A percentile compares a stretch with the other conserved stretches of the same genome.
Conservation (phyloP, 2,329 filamentous ascomycete species). For the Claviceps lovelessii region DNA sequence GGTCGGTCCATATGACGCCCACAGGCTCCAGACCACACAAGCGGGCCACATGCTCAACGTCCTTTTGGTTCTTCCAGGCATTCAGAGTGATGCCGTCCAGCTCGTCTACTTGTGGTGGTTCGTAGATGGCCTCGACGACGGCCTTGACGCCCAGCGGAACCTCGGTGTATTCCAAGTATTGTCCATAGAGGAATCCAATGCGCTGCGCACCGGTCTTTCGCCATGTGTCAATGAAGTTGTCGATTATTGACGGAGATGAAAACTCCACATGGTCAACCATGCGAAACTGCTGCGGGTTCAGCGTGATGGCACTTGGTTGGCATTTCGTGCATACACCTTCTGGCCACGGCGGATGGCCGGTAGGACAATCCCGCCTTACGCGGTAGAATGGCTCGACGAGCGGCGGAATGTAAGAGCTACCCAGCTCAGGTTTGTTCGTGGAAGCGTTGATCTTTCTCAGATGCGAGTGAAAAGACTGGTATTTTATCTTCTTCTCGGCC, state of each 20-base stretch:
- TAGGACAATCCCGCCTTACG: slow-evolving; percentile 77
- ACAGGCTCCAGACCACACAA: slow-evolving; percentile 78
- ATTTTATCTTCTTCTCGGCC: slow-evolving; percentile 95
- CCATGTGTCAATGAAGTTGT: slow-evolving; percentile 88
- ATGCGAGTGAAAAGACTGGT: slow-evolving; percentile 89
- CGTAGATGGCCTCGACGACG: slow-evolving; percentile 92
- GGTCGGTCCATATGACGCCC: slow-evolving; percentile 88
- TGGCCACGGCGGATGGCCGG: slow-evolving; percentile 84
- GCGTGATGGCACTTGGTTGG: slow-evolving; percentile 88
- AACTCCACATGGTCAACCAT: slow-evolving; percentile 99
- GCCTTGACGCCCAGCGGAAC: slow-evolving; percentile 91
- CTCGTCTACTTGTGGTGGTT: slow-evolving; percentile 83
- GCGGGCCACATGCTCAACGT: slow-evolving; percentile 65
- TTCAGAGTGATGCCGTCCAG: slow-evolving; percentile 73
- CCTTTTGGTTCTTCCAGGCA: slow-evolving; percentile 72
- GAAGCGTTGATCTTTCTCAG: slow-evolving; percentile 89
- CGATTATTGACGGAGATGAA: slow-evolving; percentile 67
- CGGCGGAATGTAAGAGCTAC: slow-evolving; percentile 90
- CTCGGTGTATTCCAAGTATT: slow-evolving; percentile 79
- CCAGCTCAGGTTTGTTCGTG: slow-evolving; percentile 90
- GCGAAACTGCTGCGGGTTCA: slow-evolving; percentile 85
- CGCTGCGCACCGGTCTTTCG: slow-evolving; percentile 71
- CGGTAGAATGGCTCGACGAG: slow-evolving; percentile 86
- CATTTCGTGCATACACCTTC: slow-evolving; percentile 97
- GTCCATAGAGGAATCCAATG: slow-evolving; percentile 80